phyloP scores from a whole-genome alignment of 176 grass and related monocot genomes.

The Tillandsia leiboldiana region DNA sequence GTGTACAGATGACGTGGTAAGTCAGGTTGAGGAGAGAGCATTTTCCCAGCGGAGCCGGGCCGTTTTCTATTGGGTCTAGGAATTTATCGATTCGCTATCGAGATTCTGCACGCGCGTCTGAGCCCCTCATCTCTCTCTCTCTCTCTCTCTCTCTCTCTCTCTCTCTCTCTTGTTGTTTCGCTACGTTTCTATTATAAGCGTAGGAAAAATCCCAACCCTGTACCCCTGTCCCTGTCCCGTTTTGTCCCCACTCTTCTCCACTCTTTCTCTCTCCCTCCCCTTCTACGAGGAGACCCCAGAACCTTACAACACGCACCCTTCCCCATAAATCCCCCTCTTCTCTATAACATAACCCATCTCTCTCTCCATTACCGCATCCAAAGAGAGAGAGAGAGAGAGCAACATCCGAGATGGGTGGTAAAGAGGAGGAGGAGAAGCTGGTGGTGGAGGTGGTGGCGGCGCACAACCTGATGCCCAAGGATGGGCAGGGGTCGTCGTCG shows the following conservation, averaged over 20 bases:
- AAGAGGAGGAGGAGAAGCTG: constrained; percentile 68
- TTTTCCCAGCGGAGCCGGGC: background rate
- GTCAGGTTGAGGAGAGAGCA: too few species aligned
- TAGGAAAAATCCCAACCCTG: constrained; percentile 1
- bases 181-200: too few species aligned
- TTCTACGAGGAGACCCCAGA: background rate
- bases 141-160: background rate
- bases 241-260: background rate
- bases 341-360: background rate
- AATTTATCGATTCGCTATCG: background rate
- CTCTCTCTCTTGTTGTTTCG: background rate
- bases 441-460: constrained; percentile 94
- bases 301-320: background rate
- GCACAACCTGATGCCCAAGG: constrained; percentile 95
- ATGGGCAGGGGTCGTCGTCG: constrained; percentile 78
- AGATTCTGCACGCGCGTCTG: constrained; percentile 15
- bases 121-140: background rate
- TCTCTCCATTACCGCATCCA: too few species aligned
- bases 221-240: background rate
- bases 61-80: background rate
- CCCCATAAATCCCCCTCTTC: background rate
- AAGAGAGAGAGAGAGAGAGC: too few species aligned
- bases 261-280: background rate
- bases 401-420: background rate
- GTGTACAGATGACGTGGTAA: too few species aligned